phyloP scores from a whole-genome alignment of 2,329 filamentous ascomycete genomes.

The Exophiala viscosa region DNA sequence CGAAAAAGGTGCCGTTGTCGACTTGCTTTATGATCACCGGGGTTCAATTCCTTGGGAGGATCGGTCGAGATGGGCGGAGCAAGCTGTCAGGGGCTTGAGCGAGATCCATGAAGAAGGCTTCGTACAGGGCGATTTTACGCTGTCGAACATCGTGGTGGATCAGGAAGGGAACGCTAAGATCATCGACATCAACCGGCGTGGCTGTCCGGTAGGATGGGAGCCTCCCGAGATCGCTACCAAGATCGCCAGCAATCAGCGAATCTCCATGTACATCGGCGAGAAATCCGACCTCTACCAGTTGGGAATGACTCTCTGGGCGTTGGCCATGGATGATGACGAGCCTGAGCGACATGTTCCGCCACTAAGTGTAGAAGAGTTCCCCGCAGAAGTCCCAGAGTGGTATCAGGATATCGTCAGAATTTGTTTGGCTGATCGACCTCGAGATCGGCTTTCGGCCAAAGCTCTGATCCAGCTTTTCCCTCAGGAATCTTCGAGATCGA shows the following conservation, averaged over 20 bases:
- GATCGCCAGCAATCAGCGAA: conserved; percentile 81
- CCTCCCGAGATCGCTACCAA: conserved; percentile 84
- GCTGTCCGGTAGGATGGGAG: conserved; percentile 98
- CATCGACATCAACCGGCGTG: conserved; percentile 95
- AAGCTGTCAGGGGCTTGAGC: conserved; percentile 83
- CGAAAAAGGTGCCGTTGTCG: conserved; percentile 79
- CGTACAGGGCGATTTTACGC: conserved; percentile 94
- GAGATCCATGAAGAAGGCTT: conserved; percentile 96
- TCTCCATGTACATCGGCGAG: conserved; percentile 96
- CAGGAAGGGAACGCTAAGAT: conserved; percentile 81
- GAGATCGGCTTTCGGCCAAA: conserved; percentile 68
- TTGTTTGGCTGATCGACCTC: conserved; percentile 72
- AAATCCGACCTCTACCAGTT: conserved; percentile 96
- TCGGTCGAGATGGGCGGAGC: conserved; percentile 81
- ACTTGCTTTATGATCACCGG: conserved; percentile 78
- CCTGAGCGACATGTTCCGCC: conserved; percentile 76
- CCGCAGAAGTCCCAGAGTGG: conserved; percentile 69
- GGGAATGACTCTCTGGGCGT: conserved; percentile 93
- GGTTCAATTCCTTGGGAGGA: conserved; percentile 63
- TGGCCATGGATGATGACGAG: conserved; percentile 84
- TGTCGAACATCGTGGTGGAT: conserved; percentile 96
- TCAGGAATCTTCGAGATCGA: conserved; percentile 5
- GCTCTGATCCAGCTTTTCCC: conserved; percentile 70
- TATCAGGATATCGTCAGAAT: conserved; percentile 71
- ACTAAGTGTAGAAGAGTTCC: conserved; percentile 54